Evolutionary conservation across 192 early-diverging fungal genomes (phyloP).

Genomic region (Thoreauomyces humboldtii): DNA sequence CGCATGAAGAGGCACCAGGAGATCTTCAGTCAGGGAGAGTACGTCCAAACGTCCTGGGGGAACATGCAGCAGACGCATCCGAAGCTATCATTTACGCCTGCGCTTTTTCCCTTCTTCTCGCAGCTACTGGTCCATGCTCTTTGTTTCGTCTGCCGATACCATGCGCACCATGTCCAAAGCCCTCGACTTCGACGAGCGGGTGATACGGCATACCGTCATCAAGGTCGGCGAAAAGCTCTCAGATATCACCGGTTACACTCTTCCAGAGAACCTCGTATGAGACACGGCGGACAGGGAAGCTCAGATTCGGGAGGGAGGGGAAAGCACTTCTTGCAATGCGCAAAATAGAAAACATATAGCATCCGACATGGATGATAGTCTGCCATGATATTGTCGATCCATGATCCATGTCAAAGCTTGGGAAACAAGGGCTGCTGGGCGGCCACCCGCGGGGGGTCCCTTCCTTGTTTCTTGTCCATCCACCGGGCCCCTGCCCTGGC

Average conservation of each 20-base stretch:
- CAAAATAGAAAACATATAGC: no score
- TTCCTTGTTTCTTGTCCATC: not conserved
- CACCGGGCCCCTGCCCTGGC: slow-evolving; percentile 30
- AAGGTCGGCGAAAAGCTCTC: slow-evolving; percentile 44
- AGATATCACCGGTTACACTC: slow-evolving; percentile 23
- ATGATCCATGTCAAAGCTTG: not conserved
- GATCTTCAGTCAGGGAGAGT: slow-evolving; percentile 35
- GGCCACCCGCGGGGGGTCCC: not conserved
- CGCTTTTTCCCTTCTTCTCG: not conserved
- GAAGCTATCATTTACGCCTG: not conserved
- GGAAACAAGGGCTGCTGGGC: not conserved
- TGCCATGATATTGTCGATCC: no score
- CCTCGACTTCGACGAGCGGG: slow-evolving; percentile 42
- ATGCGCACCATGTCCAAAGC: slow-evolving; percentile 34
- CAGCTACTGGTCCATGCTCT: slow-evolving; percentile 48
- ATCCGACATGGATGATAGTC: no score
- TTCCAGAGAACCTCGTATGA: slow-evolving; percentile 24
- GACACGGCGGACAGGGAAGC: no score
- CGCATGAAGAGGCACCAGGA: slow-evolving; percentile 89
- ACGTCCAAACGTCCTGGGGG: slow-evolving; percentile 10
- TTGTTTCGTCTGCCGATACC: slow-evolving; percentile 37
- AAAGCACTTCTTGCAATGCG: no score
- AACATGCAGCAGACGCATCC: not conserved
- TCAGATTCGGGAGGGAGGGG: no score
- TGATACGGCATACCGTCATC: slow-evolving; percentile 50